Evolutionary conservation across 139 green algal genomes (phyloP).

Genomic region (Nannochloris sp.): DNA sequence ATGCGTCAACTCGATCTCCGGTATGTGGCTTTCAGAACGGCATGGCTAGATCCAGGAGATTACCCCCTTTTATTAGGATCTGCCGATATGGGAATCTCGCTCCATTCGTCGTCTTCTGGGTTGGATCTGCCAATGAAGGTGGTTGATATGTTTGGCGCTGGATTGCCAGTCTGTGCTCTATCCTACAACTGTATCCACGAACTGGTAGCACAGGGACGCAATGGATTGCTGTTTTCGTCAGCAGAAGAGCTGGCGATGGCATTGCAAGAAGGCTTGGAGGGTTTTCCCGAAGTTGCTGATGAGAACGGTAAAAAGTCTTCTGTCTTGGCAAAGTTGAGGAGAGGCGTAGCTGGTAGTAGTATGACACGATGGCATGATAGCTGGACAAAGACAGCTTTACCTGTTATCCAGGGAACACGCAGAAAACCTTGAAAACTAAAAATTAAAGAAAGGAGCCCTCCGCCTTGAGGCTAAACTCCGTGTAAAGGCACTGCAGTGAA

Average conservation of each 20-base stretch:
- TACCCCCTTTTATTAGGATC: conserved; percentile 85
- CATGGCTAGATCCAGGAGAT: conserved; percentile 85
- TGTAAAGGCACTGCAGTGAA: too few species aligned
- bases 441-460: too few species aligned
- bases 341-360: conserved; percentile 5
- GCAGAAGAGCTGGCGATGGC: conserved; percentile 50
- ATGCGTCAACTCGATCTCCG: conserved; percentile 58
- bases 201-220: conserved; percentile 62
- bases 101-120: conserved; percentile 86
- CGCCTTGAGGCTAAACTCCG: too few species aligned
- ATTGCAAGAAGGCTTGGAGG: conserved; percentile 46
- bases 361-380: conserved; percentile 31
- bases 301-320: not conserved
- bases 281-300: conserved; percentile 24
- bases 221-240: conserved; percentile 71
- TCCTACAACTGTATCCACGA: conserved; percentile 80
- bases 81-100: conserved; percentile 84
- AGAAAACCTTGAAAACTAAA: too few species aligned
- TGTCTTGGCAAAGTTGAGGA: conserved; percentile 14
- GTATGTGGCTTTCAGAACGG: conserved; percentile 70
- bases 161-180: conserved; percentile 79
- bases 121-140: conserved; percentile 99
- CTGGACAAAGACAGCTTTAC: conserved; percentile 31
- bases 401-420: conserved; percentile 19
- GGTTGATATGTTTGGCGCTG: conserved; percentile 95